Evolutionary conservation across 306 rosid species (phyloP), one percentile per base, ranked within the genome.

Genomic region (Vigna hirtella): DNA sequence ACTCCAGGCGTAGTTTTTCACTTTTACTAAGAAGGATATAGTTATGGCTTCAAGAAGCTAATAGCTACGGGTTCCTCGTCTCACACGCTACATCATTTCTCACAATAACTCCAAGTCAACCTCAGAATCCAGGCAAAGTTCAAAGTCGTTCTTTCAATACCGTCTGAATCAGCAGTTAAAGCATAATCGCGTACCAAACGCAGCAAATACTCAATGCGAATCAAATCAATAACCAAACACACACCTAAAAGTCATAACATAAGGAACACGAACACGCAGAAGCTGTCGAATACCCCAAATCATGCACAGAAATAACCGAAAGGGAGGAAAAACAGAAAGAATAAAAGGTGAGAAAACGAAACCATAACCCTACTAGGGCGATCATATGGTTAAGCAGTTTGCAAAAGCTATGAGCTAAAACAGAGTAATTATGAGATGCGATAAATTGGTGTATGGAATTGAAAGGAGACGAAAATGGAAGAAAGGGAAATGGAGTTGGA

Each of bases 331-430:
- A 20, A 20, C 28, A 9, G 30, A 55, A 14, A 7, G 11, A 42
- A 61, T 15, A 42, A 38, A 67, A 16, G 18, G 13, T 55, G 17
- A 7, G 24, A 57, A 51, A 58, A 12, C 52, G 8, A 9, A 43
- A 80, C 4, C 28, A 62, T 10, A 49, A 70, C 8, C 52, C 22
- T 28, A 65, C 43, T 32, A 79, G 63, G 49, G 82, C 68, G 89
- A 90, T 87, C 88, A 89, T 57, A 24, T 67, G 72, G 40, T 45
- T 76, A 64, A 9, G 73, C 47, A 64, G 80, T 71, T 78, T 1
- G 66, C 71, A 67, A 74, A 16, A 9, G 47, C 9, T 69, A 49
- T 68, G 48, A 82, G 73, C 62, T 81, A 56, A 52, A 52, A 77
- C 11, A 20, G 66, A 73, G 28, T 32, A 24, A 70, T 20, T 47